These are phyloP conservation scores for Mitragyna speciosa DNA, from an alignment of 257 asterid species.

Conservation along the genomic window DNA sequence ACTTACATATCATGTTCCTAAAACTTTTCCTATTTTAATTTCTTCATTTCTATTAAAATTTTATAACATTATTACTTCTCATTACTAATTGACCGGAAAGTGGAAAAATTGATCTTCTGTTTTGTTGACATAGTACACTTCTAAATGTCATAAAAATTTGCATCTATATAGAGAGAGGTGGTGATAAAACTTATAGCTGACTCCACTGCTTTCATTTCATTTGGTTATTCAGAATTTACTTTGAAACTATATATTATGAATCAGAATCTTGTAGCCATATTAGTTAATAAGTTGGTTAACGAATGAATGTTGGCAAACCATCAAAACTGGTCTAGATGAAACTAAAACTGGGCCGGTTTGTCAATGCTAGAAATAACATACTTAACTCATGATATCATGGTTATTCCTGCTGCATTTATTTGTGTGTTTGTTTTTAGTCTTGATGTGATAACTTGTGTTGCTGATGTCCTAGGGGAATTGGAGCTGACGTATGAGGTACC, in stretches of 20 bases:
- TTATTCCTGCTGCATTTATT: background rate
- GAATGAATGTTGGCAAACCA: background rate
- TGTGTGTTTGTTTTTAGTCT: background rate
- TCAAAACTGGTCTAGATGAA: background rate
- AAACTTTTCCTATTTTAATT: background rate
- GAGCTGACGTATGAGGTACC: conserved; percentile 83
- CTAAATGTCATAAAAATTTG: background rate
- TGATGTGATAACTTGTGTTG: background rate
- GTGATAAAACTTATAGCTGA: background rate
- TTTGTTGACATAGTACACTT: too few relatives aligned
- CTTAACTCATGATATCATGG: background rate
- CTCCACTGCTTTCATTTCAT: background rate
- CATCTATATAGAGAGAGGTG: background rate
- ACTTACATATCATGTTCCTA: conserved; percentile 1
- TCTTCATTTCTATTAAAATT: background rate
- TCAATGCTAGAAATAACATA: background rate
- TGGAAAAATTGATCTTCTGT: background rate
- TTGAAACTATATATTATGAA: background rate
- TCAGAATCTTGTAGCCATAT: background rate
- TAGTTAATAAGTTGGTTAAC: background rate
- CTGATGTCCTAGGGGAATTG: conserved; percentile 51
- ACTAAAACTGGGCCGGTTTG: background rate
- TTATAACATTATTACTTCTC: background rate
- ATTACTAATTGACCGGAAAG: background rate
- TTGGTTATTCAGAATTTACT: background rate